Percentiles rank a stretch among this genome's conserved stretches.
These are phyloP conservation scores for Ophiostoma piceae DNA, from an alignment of 2,329 filamentous ascomycete genomes.

Conservation along the genomic window DNA sequence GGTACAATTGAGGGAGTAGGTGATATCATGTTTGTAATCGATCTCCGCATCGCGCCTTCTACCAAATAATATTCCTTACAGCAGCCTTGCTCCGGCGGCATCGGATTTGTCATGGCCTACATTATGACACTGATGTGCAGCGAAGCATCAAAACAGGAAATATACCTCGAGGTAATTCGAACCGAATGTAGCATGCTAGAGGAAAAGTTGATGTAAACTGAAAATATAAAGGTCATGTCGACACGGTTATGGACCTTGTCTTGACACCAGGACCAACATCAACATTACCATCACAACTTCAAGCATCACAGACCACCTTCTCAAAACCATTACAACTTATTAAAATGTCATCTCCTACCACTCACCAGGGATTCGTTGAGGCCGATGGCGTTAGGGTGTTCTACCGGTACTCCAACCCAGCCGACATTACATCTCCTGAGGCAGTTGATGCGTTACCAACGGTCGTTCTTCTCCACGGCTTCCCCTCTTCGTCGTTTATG, in stretches of 20 bases:
- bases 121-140: not conserved
- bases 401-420: conserved; percentile 36
- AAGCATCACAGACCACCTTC: not conserved
- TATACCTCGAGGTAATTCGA: not conserved
- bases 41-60: not conserved
- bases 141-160: not conserved
- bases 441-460: conserved; percentile 31
- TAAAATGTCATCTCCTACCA: conserved; percentile 6
- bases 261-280: conserved; percentile 5
- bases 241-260: not conserved
- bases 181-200: not conserved
- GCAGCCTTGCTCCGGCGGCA: not conserved
- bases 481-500: conserved; percentile 41
- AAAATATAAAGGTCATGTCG: not conserved
- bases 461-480: conserved; percentile 44
- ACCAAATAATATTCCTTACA: not conserved
- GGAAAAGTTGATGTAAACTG: not conserved
- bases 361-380: conserved; percentile 17
- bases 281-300: not conserved
- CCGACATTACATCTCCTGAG: conserved; percentile 10
- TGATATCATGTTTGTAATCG: not conserved
- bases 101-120: not conserved
- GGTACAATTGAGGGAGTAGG: not conserved
- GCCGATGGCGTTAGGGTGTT: conserved; percentile 38
- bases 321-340: not conserved